Evolutionary conservation across 495 filamentous ascomycete species (phyloP).

Genomic region (Astrothelium subdiscretum): DNA sequence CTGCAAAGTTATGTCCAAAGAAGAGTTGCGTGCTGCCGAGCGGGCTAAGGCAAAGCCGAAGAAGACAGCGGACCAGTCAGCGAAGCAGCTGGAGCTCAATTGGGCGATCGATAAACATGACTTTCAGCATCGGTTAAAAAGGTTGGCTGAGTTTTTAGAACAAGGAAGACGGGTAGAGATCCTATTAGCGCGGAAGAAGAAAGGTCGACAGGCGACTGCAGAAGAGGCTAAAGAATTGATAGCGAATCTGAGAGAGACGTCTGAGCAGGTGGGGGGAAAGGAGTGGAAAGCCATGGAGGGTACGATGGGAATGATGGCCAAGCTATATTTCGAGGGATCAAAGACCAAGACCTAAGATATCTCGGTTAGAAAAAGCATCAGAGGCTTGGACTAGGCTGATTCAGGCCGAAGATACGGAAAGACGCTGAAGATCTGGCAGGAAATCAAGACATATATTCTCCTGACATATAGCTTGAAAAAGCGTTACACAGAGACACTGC

Average conservation of each 20-base stretch:
- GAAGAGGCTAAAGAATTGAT: slow-evolving; percentile 21
- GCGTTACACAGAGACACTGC: no score
- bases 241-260: slow-evolving; percentile 13
- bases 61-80: slow-evolving; percentile 7
- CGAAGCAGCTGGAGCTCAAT: slow-evolving; percentile 71
- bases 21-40: slow-evolving; percentile 30
- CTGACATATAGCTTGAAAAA: background rate
- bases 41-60: slow-evolving; percentile 23
- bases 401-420: no score
- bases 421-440: no score
- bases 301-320: slow-evolving; percentile 21
- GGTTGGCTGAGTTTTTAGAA: slow-evolving; percentile 22
- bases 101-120: slow-evolving; percentile 57
- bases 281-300: slow-evolving; percentile 23
- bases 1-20: slow-evolving; percentile 54
- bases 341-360: background rate
- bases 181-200: slow-evolving; percentile 24
- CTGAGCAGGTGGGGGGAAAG: slow-evolving; percentile 16
- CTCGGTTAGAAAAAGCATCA: no score
- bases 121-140: slow-evolving; percentile 22
- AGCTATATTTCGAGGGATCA: slow-evolving; percentile 21
- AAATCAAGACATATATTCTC: no score
- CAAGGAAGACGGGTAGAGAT: slow-evolving; percentile 30
- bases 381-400: no score
- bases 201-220: slow-evolving; percentile 19